Evolutionary conservation across 2,329 filamentous ascomycete genomes (phyloP).

Genomic region (Fusarium sublunatum): DNA sequence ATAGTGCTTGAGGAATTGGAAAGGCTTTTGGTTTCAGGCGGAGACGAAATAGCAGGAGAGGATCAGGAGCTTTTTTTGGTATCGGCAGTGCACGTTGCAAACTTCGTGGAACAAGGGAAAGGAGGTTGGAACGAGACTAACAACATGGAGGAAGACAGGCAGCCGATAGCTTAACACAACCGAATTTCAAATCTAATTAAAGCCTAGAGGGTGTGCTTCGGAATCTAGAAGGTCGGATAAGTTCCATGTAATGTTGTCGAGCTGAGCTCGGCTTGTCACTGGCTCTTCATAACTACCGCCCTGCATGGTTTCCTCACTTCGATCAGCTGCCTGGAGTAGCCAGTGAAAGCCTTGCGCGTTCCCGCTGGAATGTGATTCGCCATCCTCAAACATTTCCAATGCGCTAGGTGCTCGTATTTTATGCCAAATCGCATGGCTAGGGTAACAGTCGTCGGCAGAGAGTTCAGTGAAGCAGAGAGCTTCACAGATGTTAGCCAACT

Average conservation of each 20-base stretch:
- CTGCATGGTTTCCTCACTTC: background rate
- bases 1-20: background rate
- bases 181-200: conserved; percentile 1
- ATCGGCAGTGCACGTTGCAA: conserved; percentile 1
- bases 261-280: background rate
- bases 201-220: background rate
- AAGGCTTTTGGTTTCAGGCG: conserved; percentile 2
- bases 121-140: conserved; percentile 7
- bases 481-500: too few species aligned
- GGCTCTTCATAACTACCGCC: background rate
- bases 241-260: background rate
- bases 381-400: conserved; percentile 1
- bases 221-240: conserved; percentile 5
- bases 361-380: background rate
- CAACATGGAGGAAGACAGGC: background rate
- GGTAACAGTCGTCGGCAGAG: too few species aligned
- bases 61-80: conserved; percentile 1
- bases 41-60: conserved; percentile 5
- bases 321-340: background rate
- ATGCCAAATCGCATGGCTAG: conserved; percentile 5
- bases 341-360: background rate
- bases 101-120: conserved; percentile 5
- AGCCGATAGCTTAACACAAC: conserved; percentile 2
- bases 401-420: background rate
- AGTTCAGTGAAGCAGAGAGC: too few species aligned